Evolutionary conservation across 78 protist species (phyloP).

Genomic region (Cavenderia fasciculata): DNA sequence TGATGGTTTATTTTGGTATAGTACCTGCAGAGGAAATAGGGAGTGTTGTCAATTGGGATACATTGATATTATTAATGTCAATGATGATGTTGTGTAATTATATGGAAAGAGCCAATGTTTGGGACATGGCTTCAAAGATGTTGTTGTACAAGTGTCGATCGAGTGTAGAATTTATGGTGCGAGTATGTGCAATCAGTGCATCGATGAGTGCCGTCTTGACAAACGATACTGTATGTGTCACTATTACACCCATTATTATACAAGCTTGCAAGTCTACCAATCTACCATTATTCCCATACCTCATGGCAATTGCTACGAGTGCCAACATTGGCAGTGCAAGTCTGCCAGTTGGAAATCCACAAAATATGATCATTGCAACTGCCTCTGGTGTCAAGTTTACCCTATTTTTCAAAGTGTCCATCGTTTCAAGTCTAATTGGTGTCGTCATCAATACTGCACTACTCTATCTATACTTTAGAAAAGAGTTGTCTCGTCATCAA

Average conservation of each 20-base stretch:
- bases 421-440: slow-evolving; percentile 27
- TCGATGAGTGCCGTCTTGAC: slow-evolving; percentile 11
- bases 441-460: neutral
- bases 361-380: slow-evolving; percentile 55
- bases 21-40: slow-evolving; percentile 29
- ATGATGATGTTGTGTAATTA: slow-evolving; percentile 47
- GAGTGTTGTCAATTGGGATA: slow-evolving; percentile 38
- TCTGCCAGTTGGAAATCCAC: slow-evolving; percentile 61
- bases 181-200: slow-evolving; percentile 34
- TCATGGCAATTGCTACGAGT: slow-evolving; percentile 52
- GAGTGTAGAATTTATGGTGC: neutral
- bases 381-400: slow-evolving; percentile 11
- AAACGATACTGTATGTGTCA: slow-evolving; percentile 53
- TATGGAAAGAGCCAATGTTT: slow-evolving; percentile 48
- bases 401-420: slow-evolving; percentile 27
- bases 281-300: slow-evolving; percentile 35
- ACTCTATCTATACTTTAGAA: slow-evolving; percentile 5
- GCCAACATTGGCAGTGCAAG: slow-evolving; percentile 31
- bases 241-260: slow-evolving; percentile 36
- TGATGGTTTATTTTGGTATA: slow-evolving; percentile 31
- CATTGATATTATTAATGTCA: slow-evolving; percentile 15
- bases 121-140: neutral
- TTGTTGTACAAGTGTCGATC: slow-evolving; percentile 25
- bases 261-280: neutral
- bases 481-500: neutral